Conservation (phyloP, 139 green algal genomes). For the Picochlorum sp. region DNA sequence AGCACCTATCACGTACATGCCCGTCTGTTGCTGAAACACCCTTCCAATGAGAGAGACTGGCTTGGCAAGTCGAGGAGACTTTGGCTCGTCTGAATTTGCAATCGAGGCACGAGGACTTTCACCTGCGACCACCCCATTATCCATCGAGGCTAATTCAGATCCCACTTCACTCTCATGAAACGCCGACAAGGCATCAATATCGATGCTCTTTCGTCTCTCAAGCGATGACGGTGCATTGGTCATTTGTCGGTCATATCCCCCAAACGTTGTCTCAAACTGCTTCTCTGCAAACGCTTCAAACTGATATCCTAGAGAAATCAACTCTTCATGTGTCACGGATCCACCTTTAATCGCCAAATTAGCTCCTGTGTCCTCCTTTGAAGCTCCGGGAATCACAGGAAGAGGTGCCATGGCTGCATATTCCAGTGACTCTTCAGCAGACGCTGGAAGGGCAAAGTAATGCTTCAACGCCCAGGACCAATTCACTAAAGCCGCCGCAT, state of each 20-base stretch:
- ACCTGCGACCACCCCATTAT: no score
- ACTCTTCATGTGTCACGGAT: background rate
- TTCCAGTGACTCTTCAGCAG: background rate
- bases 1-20: slow-evolving; percentile 14
- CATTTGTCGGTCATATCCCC: background rate
- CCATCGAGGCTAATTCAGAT: no score
- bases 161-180: background rate
- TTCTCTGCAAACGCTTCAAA: slow-evolving; percentile 3
- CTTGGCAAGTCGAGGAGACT: background rate
- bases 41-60: background rate
- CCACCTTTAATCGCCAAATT: background rate
- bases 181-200: background rate
- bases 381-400: slow-evolving; percentile 1
- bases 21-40: background rate
- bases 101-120: no score
- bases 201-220: background rate
- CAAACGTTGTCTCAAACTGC: slow-evolving; percentile 3
- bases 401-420: background rate
- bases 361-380: background rate
- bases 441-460: background rate
- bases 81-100: background rate
- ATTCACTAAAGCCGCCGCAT: slow-evolving; percentile 13
- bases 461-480: background rate
- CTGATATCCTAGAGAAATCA: background rate
- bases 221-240: background rate